Evolutionary conservation across 306 rosid species (phyloP).

Genomic region (Parietaria judaica): DNA sequence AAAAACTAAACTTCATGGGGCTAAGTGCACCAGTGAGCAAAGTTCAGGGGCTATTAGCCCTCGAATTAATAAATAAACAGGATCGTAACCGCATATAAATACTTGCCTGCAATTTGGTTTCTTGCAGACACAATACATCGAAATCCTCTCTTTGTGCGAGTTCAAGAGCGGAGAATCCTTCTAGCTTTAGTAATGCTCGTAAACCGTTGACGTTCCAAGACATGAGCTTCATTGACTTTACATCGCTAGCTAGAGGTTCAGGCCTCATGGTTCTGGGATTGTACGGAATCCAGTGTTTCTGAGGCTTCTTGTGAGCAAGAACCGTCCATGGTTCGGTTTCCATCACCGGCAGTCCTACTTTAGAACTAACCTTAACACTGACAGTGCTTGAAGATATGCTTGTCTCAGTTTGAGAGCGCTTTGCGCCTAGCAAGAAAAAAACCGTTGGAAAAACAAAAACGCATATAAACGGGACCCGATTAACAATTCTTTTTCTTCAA

Average conservation of each 20-base stretch:
- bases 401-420: slow-evolving; percentile 31
- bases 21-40: too few species aligned
- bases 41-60: too few species aligned
- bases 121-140: slow-evolving; percentile 86
- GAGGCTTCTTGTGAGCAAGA: slow-evolving; percentile 94
- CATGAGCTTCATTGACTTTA: slow-evolving; percentile 60
- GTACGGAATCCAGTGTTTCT: slow-evolving; percentile 86
- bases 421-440: slow-evolving; percentile 33
- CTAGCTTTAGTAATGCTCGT: slow-evolving; percentile 71
- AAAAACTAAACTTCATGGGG: too few species aligned
- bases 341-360: slow-evolving; percentile 19
- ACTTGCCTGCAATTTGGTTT: slow-evolving; percentile 89
- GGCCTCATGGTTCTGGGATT: slow-evolving; percentile 85
- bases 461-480: slow-evolving; percentile 4
- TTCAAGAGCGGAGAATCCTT: slow-evolving; percentile 68
- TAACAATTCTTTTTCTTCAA: too few species aligned
- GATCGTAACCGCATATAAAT: background rate
- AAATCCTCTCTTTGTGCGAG: slow-evolving; percentile 84
- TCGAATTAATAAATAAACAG: background rate
- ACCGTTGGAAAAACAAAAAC: slow-evolving; percentile 13
- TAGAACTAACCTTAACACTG: slow-evolving; percentile 24
- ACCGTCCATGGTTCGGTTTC: slow-evolving; percentile 70
- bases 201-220: slow-evolving; percentile 98
- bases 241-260: slow-evolving; percentile 43
- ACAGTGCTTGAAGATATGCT: slow-evolving; percentile 31